phyloP scores from a whole-genome alignment of 257 asterid genomes.

The Anisodus acutangulus region DNA sequence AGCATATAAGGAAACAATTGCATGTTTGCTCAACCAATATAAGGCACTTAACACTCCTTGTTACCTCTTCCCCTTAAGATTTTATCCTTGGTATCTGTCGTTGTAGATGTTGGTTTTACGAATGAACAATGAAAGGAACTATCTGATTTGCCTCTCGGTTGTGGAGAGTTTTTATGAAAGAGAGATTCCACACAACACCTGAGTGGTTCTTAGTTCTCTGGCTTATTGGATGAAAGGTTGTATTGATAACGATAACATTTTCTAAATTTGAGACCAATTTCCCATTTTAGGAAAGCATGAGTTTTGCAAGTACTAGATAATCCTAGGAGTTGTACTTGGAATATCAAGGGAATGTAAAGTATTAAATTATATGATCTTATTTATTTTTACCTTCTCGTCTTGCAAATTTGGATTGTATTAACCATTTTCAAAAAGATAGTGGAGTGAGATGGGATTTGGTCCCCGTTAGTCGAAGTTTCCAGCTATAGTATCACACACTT shows the following conservation, averaged over 20 bases:
- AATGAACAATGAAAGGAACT: background rate
- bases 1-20: background rate
- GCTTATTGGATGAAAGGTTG: background rate
- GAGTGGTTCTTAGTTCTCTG: background rate
- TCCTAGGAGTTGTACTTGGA: background rate
- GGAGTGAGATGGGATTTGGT: background rate
- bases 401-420: background rate
- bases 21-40: background rate
- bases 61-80: background rate
- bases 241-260: background rate
- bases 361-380: background rate
- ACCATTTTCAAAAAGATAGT: background rate
- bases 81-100: background rate
- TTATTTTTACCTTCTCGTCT: background rate
- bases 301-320: background rate
- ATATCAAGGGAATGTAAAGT: background rate
- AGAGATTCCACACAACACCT: background rate
- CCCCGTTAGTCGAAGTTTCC: background rate
- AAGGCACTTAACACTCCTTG: background rate
- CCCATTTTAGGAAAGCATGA: background rate
- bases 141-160: background rate
- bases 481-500: background rate
- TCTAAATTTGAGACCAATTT: background rate
- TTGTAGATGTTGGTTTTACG: background rate
- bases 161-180: background rate